These are phyloP conservation scores for Quercus phellos DNA, from an alignment of 331 rosid species.

Conservation along the genomic window DNA sequence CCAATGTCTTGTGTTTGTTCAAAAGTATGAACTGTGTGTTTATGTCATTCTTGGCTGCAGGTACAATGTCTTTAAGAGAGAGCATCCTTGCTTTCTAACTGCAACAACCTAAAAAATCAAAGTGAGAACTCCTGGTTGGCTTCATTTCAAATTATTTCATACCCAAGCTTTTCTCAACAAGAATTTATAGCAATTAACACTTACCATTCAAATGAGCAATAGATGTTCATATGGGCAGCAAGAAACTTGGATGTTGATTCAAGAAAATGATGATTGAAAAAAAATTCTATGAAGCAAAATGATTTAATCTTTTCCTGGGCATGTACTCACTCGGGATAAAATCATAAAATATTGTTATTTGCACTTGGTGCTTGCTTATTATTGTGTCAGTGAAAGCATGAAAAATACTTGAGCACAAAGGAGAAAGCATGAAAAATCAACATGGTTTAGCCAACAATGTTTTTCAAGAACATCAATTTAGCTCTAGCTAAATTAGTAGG, in stretches of 20 bases:
- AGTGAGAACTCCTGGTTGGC: background rate
- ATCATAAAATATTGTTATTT: too few species aligned
- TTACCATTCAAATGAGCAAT: background rate
- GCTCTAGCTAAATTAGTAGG: too few species aligned
- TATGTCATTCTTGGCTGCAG: slow-evolving; percentile 83
- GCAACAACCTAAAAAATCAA: background rate
- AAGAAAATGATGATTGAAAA: too few species aligned
- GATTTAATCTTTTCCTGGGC: too few species aligned
- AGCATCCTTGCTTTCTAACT: slow-evolving; percentile 22
- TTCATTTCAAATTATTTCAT: background rate
- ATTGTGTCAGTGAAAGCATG: background rate
- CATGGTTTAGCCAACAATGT: background rate
- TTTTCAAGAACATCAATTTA: too few species aligned
- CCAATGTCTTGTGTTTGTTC: slow-evolving; percentile 53
- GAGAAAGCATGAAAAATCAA: background rate
- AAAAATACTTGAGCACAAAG: background rate
- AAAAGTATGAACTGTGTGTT: slow-evolving; percentile 59
- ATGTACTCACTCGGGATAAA: too few species aligned
- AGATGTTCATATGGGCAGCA: background rate
- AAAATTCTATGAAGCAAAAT: too few species aligned
- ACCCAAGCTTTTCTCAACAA: background rate
- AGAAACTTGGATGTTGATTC: background rate
- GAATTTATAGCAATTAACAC: background rate
- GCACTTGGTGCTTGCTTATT: too few species aligned
- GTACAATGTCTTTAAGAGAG: slow-evolving; percentile 55